Conservation (phyloP, 2,329 filamentous ascomycete species). For the Ophiostoma sp. region DNA sequence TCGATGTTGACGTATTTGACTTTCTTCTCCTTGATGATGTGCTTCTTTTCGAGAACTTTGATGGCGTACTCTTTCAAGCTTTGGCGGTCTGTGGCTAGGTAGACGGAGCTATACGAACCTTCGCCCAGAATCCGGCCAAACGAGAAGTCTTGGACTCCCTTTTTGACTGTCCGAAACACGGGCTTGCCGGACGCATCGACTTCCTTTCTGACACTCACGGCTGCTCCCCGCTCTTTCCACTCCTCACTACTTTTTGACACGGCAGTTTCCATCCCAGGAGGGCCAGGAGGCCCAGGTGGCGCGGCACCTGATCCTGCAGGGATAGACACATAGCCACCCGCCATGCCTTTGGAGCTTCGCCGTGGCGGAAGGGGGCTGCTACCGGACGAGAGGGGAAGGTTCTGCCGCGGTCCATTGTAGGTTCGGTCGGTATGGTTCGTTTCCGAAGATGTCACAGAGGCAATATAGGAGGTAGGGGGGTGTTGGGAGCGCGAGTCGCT, state of each 20-base stretch:
- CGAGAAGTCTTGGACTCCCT: constrained; percentile 94
- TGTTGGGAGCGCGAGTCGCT: constrained; percentile 65
- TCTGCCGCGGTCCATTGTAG: constrained; percentile 44
- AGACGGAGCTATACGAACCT: constrained; percentile 95
- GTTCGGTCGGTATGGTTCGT: constrained; percentile 47
- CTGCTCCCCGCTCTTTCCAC: constrained; percentile 95
- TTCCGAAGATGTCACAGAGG: constrained; percentile 65
- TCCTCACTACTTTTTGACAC: constrained; percentile 72
- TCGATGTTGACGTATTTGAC: constrained; percentile 99
- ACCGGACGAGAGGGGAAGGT: constrained; percentile 50
- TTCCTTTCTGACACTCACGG: constrained; percentile 77
- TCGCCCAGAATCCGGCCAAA: constrained; percentile 91
- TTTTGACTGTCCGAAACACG: constrained; percentile 83
- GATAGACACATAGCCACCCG: constrained; percentile 53
- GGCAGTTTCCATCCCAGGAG: constrained; percentile 43
- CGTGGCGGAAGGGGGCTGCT: constrained; percentile 70
- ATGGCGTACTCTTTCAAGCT: constrained; percentile 96
- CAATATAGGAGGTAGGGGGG: constrained; percentile 51
- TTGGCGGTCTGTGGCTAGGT: constrained; percentile 88
- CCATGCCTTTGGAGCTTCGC: constrained; percentile 72
- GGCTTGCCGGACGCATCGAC: constrained; percentile 82
- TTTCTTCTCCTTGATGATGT: constrained; percentile 99
- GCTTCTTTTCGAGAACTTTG: constrained; percentile 95
- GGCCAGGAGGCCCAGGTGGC: constrained; percentile 35
- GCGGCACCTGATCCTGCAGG: constrained; percentile 28